phyloP scores from a whole-genome alignment of 23 red algal genomes.

The Agarophyton chilense region DNA sequence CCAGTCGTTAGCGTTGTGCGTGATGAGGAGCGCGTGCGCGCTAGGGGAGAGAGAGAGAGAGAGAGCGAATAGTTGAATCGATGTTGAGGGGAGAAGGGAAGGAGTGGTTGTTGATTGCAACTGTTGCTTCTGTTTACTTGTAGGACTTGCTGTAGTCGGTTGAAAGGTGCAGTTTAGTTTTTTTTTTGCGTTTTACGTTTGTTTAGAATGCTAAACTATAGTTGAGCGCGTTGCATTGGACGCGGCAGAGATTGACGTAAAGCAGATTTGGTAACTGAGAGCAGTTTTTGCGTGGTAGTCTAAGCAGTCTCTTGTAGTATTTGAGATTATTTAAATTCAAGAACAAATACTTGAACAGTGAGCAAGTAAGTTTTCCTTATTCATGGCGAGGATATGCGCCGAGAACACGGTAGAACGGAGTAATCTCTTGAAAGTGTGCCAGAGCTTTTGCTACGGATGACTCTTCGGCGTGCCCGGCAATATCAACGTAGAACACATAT shows the following conservation, averaged over 20 bases:
- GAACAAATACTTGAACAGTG: too few species aligned
- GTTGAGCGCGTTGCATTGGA: neutral
- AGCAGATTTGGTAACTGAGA: conserved; percentile 1
- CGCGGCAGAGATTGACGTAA: neutral
- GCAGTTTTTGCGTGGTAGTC: too few species aligned
- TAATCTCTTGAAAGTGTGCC: conserved; percentile 69
- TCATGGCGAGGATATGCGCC: conserved; percentile 71
- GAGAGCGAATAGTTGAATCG: too few species aligned
- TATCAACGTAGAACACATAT: conserved; percentile 97
- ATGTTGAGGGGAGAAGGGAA: neutral
- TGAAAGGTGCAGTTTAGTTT: neutral
- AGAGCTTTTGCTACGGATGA: conserved; percentile 72
- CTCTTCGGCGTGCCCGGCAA: conserved; percentile 63
- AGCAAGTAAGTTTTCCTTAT: neutral
- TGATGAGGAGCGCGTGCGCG: neutral
- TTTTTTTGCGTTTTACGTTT: neutral
- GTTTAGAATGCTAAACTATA: neutral
- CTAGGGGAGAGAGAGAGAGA: neutral
- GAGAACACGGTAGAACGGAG: conserved; percentile 83
- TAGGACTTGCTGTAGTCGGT: neutral
- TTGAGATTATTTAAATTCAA: too few species aligned
- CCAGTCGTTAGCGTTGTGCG: neutral
- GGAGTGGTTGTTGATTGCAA: neutral
- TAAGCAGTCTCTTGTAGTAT: neutral
- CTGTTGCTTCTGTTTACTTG: conserved; percentile 2